These are phyloP conservation scores for Pholiota microspora DNA, from an alignment of 768 basidiomycete genomes.

Conservation along the genomic window DNA sequence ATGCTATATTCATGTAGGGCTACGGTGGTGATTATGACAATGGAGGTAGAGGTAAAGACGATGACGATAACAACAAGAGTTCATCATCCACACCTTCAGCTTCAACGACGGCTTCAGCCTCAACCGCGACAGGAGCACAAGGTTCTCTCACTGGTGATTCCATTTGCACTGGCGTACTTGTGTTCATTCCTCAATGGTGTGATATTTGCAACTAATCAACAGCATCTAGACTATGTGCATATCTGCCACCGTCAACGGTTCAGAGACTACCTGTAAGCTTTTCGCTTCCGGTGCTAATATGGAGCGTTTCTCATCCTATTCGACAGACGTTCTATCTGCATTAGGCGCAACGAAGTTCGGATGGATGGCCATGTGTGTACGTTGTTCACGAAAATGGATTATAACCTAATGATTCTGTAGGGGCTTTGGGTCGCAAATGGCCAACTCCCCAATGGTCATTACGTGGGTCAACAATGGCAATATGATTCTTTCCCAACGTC, in stretches of 20 bases:
- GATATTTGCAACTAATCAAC: background rate
- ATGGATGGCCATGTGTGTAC: conserved; percentile 61
- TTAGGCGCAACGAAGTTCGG: conserved; percentile 37
- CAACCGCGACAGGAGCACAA: background rate
- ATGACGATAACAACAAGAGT: background rate
- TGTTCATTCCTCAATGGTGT: background rate
- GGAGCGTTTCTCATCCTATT: background rate
- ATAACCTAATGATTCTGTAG: conserved; percentile 30
- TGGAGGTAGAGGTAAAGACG: background rate
- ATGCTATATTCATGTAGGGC: background rate
- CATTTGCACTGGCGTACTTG: conserved; percentile 26
- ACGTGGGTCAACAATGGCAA: conserved; percentile 68
- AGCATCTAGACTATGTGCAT: conserved; percentile 45
- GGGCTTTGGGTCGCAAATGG: conserved; percentile 59
- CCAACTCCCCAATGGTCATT: conserved; percentile 64
- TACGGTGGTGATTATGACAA: background rate
- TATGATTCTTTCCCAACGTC: conserved; percentile 66
- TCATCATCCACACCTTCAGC: background rate
- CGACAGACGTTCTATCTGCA: conserved; percentile 47
- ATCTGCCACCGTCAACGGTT: conserved; percentile 42
- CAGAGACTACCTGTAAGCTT: conserved; percentile 40
- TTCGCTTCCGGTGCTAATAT: background rate
- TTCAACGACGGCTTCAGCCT: conserved; percentile 3
- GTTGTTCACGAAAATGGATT: background rate
- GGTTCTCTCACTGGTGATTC: conserved; percentile 25